A percentile compares a stretch with the other conserved stretches of the same genome.
These are phyloP conservation scores for Boletus rubescentipes DNA, from an alignment of 768 basidiomycete species.

Conservation along the genomic window DNA sequence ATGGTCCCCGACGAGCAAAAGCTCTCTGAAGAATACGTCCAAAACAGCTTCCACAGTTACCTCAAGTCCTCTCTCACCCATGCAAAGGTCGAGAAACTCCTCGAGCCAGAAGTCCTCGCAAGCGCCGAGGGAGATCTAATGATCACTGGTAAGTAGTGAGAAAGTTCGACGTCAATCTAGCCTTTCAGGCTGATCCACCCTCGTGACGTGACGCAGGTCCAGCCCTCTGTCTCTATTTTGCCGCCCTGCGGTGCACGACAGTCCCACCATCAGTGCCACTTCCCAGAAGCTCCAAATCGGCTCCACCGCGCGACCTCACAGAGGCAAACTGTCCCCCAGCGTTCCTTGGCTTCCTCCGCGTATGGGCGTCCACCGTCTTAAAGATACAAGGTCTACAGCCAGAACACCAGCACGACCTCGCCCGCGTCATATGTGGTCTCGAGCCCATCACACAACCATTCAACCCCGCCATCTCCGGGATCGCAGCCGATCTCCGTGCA, in stretches of 20 bases:
- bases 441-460: conserved; percentile 39
- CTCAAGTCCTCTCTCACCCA: conserved; percentile 76
- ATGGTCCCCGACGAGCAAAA: conserved; percentile 31
- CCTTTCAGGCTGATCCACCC: background rate
- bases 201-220: conserved; percentile 48
- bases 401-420: conserved; percentile 78
- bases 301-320: conserved; percentile 57
- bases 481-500: conserved; percentile 79
- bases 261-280: conserved; percentile 79
- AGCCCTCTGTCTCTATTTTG: conserved; percentile 82
- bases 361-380: conserved; percentile 71
- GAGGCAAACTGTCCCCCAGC: conserved; percentile 64
- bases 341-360: conserved; percentile 66
- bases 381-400: conserved; percentile 60
- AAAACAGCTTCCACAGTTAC: conserved; percentile 80
- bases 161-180: background rate
- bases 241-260: conserved; percentile 73
- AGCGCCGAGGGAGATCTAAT: conserved; percentile 82
- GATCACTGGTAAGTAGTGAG: conserved; percentile 67
- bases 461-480: conserved; percentile 47
- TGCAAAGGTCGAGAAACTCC: conserved; percentile 71
- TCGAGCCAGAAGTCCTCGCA: conserved; percentile 71
- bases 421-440: conserved; percentile 73
- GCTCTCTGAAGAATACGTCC: conserved; percentile 64
- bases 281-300: conserved; percentile 52